Evolutionary conservation across 2,329 filamentous ascomycete species (phyloP).

Genomic region (Xylaria polymorpha): DNA sequence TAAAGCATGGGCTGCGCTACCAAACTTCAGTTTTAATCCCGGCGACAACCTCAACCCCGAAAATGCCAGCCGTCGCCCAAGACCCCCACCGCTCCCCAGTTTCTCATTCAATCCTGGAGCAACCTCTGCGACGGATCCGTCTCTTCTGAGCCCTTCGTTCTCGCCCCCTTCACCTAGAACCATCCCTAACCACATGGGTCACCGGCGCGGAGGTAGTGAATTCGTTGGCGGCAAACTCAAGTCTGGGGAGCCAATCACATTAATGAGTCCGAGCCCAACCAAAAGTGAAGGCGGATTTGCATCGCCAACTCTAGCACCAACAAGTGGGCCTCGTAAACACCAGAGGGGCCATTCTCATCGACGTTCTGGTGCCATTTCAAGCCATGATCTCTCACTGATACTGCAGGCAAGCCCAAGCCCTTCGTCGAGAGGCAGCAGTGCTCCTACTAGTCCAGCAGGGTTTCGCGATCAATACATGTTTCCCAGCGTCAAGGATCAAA

Average conservation of each 20-base stretch:
- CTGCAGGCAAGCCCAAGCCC: slow-evolving; percentile 67
- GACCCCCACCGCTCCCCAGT: slow-evolving; percentile 60
- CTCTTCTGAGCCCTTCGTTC: slow-evolving; percentile 65
- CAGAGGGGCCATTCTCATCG: slow-evolving; percentile 82
- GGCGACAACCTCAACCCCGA: slow-evolving; percentile 47
- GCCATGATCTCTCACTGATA: slow-evolving; percentile 80
- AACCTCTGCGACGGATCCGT: slow-evolving; percentile 40
- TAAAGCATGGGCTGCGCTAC: slow-evolving; percentile 46
- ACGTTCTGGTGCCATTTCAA: slow-evolving; percentile 84
- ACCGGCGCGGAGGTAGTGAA: slow-evolving; percentile 85
- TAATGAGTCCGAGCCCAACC: slow-evolving; percentile 76
- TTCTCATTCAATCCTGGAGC: slow-evolving; percentile 68
- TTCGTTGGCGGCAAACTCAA: slow-evolving; percentile 81
- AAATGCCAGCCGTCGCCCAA: slow-evolving; percentile 49
- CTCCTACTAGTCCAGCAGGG: slow-evolving; percentile 69
- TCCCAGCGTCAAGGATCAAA: slow-evolving; percentile 33
- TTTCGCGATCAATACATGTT: slow-evolving; percentile 53
- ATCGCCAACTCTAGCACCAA: slow-evolving; percentile 65
- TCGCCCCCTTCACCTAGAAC: slow-evolving; percentile 64
- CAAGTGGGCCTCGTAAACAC: slow-evolving; percentile 57
- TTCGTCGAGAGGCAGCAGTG: slow-evolving; percentile 67
- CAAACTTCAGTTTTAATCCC: slow-evolving; percentile 52
- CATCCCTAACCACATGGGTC: slow-evolving; percentile 73
- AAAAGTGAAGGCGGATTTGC: slow-evolving; percentile 70
- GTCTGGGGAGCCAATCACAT: slow-evolving; percentile 66